Evolutionary conservation across 139 green algal species (phyloP).

Genomic region (Chlorella sp.): DNA sequence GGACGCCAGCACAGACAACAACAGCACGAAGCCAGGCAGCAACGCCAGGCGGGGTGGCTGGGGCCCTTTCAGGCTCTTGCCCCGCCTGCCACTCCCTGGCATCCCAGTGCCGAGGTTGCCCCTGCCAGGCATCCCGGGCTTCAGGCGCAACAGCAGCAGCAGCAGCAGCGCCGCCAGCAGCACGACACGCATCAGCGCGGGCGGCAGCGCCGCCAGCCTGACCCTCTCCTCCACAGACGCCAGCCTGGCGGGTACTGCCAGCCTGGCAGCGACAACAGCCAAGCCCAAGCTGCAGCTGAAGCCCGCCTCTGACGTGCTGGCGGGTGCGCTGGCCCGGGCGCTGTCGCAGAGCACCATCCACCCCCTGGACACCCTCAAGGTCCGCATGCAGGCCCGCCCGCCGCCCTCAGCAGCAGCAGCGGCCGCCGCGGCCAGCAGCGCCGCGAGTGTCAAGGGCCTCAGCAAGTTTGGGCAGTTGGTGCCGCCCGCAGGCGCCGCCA

Average conservation of each 20-base stretch:
- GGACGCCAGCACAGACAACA: too few relatives aligned
- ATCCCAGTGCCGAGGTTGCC: too few relatives aligned
- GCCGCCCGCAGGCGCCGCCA: too few relatives aligned
- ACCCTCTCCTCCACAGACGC: not conserved
- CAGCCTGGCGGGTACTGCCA: not conserved
- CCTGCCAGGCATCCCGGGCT: too few relatives aligned
- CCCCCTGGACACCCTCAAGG: constrained; percentile 67
- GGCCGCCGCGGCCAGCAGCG: too few relatives aligned
- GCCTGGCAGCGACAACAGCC: not conserved
- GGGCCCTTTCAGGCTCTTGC: too few relatives aligned
- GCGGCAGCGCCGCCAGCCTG: not conserved
- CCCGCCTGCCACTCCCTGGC: too few relatives aligned
- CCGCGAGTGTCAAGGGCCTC: too few relatives aligned
- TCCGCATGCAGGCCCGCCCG: constrained; percentile 6
- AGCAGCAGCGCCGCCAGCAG: not conserved
- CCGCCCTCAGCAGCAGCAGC: too few relatives aligned
- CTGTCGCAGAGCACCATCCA: constrained; percentile 60
- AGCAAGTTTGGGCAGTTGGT: not conserved
- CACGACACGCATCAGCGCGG: not conserved
- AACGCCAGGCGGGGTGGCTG: too few relatives aligned
- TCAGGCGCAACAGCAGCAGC: too few relatives aligned
- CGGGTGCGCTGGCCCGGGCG: constrained; percentile 54
- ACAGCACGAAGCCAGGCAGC: too few relatives aligned
- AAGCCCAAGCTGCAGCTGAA: not conserved
- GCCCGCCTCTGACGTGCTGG: constrained; percentile 48